Evolutionary conservation across 1,284 basidiomycete species (phyloP), one percentile per base, ranked within the genome.

Genomic region (Marasmius sp.): DNA sequence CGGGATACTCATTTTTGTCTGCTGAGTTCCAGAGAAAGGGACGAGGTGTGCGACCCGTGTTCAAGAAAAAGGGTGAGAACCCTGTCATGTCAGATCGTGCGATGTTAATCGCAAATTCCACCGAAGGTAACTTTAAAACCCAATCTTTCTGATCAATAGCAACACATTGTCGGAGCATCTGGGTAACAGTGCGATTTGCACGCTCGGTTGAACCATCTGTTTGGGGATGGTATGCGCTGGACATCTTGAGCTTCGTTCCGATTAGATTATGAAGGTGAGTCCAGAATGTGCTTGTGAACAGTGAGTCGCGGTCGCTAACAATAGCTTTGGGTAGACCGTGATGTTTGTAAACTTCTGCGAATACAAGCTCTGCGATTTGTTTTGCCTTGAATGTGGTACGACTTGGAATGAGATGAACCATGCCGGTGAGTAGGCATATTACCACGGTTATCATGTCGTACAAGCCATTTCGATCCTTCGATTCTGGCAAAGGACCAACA

Each of bases 21-120:
- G 64, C 54, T 16, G 57, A 53, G 56, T 75, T 66, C 71, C 72
- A 75, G 0, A 74, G 61, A 47, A 76, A 64, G 1, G 62, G 56
- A n/a, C 63, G 61, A 0, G 76, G 75, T 11, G 68, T 66, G 0
- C 69, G 38, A 0, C 76, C 74, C 5, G 63, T 68, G 45, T 77
- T 78, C 8, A 78, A 59, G 52, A 74, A 73, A 64, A 79, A 78
- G 0, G 70, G 76, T 16, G 71, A 57, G 53, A 65, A 74, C 0
- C 75, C 74, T 0, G 72, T 78, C 1, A 61, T 68, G 16, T 68
- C 66, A 0, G 70, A 73, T 45, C 68, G 59, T 1, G 71, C 72
- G 12, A 57, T n/a, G 37, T 63, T 63, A 27, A 63, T 63, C 0
- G 61, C 61, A 57, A 70, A 73, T 55, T 73, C 69, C 27, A 71